A percentile compares a stretch with the other conserved stretches of the same genome.
Conservation (phyloP, 345 rosid species). For the Ceriops tagal region DNA sequence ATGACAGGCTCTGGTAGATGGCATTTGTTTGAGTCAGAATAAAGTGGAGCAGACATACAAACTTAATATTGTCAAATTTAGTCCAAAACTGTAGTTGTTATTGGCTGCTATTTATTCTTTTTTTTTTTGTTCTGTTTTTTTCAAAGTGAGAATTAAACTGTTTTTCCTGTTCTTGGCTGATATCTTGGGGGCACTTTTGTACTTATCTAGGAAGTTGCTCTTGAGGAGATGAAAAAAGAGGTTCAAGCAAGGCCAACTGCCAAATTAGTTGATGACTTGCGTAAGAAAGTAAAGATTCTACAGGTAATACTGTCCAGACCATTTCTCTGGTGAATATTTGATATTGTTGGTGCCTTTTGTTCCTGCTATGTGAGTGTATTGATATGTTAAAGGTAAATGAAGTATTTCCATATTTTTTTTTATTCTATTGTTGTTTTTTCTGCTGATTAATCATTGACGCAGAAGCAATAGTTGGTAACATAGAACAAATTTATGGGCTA, state of each 20-base stretch:
- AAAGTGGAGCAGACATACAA: too few species aligned
- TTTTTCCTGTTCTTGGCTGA: too few species aligned
- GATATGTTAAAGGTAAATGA: background rate
- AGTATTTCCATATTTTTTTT: background rate
- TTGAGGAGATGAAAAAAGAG: conserved; percentile 90
- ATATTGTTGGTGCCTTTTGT: background rate
- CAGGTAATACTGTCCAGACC: conserved; percentile 49
- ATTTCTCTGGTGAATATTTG: background rate
- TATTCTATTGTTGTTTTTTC: background rate
- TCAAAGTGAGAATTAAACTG: background rate
- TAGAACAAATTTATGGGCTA: background rate
- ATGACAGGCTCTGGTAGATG: too few species aligned
- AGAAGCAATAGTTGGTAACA: background rate
- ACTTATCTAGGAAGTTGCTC: conserved; percentile 56
- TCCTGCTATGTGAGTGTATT: background rate
- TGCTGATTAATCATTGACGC: conserved; percentile 1
- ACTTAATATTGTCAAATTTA: too few species aligned
- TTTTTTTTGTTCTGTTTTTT: conserved; percentile 1
- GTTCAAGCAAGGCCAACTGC: conserved; percentile 85
- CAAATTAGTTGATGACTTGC: conserved; percentile 92
- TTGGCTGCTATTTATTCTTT: background rate
- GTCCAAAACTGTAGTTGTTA: background rate
- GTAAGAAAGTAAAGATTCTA: conserved; percentile 90
- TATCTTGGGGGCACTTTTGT: background rate
- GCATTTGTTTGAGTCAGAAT: too few species aligned